Evolutionary conservation across 306 rosid genomes (phyloP).

Genomic region (Argentina anserina): DNA sequence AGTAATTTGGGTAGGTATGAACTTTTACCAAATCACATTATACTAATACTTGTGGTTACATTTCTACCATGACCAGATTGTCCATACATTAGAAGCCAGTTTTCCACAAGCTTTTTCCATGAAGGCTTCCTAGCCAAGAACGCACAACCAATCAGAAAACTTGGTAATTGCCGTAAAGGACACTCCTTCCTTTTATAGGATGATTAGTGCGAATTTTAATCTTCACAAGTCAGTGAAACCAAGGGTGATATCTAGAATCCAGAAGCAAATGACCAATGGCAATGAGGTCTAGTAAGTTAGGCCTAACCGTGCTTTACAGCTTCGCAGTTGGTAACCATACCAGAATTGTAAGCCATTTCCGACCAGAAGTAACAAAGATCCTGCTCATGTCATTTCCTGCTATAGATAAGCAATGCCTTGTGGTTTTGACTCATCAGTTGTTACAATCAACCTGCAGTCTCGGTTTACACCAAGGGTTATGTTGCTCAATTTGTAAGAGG

Average conservation of each 20-base stretch:
- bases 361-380: neutral
- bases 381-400: neutral
- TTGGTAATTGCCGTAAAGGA: neutral
- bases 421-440: neutral
- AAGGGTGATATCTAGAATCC: neutral
- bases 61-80: neutral
- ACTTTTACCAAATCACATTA: neutral
- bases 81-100: neutral
- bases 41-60: neutral
- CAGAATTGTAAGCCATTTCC: neutral
- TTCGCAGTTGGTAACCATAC: neutral
- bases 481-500: neutral
- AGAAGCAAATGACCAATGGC: neutral
- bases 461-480: neutral
- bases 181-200: neutral
- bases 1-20: neutral
- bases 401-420: neutral
- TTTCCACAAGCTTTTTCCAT: neutral
- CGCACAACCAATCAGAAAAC: neutral
- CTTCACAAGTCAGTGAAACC: neutral
- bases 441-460: neutral
- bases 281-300: neutral
- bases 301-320: neutral
- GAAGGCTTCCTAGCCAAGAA: neutral
- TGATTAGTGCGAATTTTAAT: neutral